phyloP scores from a whole-genome alignment of 352 stramenopile genomes.

The Phytophthora tubulina region DNA sequence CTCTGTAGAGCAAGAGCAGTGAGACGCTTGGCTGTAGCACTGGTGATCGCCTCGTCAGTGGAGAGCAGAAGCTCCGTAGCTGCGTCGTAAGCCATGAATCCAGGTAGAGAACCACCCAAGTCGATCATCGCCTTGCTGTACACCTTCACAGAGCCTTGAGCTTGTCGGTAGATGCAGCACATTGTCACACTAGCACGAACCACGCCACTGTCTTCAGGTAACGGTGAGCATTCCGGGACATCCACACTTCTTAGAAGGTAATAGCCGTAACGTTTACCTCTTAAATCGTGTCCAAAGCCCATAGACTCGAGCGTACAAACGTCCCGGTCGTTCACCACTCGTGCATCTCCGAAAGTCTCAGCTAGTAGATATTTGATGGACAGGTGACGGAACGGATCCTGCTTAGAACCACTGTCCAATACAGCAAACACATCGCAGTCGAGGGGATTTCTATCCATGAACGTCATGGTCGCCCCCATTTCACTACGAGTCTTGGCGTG shows the following conservation, averaged over 20 bases:
- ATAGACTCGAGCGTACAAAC: constrained; percentile 62
- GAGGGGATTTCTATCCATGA: constrained; percentile 49
- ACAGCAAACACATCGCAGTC: constrained; percentile 61
- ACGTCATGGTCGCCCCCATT: constrained; percentile 62
- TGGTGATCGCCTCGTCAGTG: constrained; percentile 46
- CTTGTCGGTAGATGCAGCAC: constrained; percentile 76
- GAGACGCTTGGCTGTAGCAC: constrained; percentile 58
- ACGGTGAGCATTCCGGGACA: constrained; percentile 52
- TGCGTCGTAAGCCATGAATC: constrained; percentile 58
- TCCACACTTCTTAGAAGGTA: constrained; percentile 69
- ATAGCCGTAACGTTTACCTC: constrained; percentile 58
- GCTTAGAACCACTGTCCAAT: constrained; percentile 50
- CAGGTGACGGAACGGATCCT: constrained; percentile 64
- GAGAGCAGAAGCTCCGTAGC: constrained; percentile 55
- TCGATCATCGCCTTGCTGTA: constrained; percentile 72
- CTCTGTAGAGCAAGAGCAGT: constrained; percentile 35
- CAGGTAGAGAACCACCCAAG: constrained; percentile 53
- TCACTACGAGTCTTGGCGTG: constrained; percentile 67
- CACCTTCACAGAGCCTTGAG: constrained; percentile 50
- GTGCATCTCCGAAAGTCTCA: constrained; percentile 52
- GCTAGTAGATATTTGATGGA: constrained; percentile 67
- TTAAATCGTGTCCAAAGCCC: constrained; percentile 47
- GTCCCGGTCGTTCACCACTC: constrained; percentile 63
- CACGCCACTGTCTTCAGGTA: constrained; percentile 55
- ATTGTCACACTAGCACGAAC: constrained; percentile 61